phyloP scores from a whole-genome alignment of 1,139 yeast species.

The Groenewaldozyma sp. region DNA sequence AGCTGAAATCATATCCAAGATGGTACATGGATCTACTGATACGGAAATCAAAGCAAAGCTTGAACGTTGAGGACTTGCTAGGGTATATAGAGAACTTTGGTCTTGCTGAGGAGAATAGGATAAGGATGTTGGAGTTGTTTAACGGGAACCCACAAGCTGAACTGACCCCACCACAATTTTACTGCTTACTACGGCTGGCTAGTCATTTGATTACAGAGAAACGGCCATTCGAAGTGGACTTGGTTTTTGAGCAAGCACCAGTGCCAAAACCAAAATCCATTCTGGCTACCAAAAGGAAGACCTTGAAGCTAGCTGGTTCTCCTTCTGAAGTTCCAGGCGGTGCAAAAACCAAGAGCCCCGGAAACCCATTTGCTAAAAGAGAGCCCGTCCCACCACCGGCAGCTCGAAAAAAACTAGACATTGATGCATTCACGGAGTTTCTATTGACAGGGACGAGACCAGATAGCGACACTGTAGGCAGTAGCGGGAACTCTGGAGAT shows the following conservation, averaged over 20 bases:
- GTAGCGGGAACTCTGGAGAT: slow-evolving; percentile 8
- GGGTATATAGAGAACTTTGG: slow-evolving; percentile 35
- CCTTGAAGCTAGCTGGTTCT: slow-evolving; percentile 11
- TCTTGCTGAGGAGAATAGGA: slow-evolving; percentile 25
- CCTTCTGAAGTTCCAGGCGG: slow-evolving; percentile 8
- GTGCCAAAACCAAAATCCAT: slow-evolving; percentile 33
- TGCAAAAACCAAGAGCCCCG: slow-evolving; percentile 8
- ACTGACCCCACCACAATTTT: slow-evolving; percentile 34
- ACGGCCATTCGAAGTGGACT: slow-evolving; percentile 7
- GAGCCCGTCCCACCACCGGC: slow-evolving; percentile 7
- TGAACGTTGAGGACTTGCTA: slow-evolving; percentile 31
- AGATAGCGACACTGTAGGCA: slow-evolving; percentile 1
- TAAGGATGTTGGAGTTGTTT: slow-evolving; percentile 22
- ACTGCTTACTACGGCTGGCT: slow-evolving; percentile 31
- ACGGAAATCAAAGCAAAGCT: slow-evolving; percentile 29
- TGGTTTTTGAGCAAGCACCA: slow-evolving; percentile 23
- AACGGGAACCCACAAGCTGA: slow-evolving; percentile 24
- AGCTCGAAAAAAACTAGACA: slow-evolving; percentile 22
- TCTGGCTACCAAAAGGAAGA: slow-evolving; percentile 25
- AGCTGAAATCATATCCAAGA: slow-evolving; percentile 32
- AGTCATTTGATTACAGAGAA: slow-evolving; percentile 31
- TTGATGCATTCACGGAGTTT: slow-evolving; percentile 31
- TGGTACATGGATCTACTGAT: slow-evolving; percentile 36
- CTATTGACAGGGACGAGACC: slow-evolving; percentile 29
- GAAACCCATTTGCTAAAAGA: slow-evolving; percentile 24